Percentiles rank a stretch among this genome's conserved stretches.
Evolutionary conservation across 805 yeast species (phyloP).

Genomic region (Candida ficus): DNA sequence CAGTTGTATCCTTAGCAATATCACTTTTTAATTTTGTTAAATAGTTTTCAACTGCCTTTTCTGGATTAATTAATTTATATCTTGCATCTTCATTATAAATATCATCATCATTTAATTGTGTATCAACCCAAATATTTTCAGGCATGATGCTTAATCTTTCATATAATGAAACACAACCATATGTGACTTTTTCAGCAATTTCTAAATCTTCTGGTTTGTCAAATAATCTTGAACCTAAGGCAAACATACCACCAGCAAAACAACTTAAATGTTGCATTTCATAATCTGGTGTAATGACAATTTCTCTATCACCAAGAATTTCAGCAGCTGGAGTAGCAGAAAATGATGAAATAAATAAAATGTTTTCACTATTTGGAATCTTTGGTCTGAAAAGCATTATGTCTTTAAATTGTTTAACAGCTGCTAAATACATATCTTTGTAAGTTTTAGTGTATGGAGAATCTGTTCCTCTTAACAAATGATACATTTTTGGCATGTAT

Average conservation of each 20-base stretch:
- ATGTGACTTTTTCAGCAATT: slow-evolving; percentile 38
- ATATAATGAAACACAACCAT: slow-evolving; percentile 44
- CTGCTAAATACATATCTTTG: slow-evolving; percentile 30
- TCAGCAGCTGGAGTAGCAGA: slow-evolving; percentile 18
- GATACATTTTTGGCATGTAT: slow-evolving; percentile 43
- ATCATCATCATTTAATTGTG: slow-evolving; percentile 19
- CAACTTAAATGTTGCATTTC: slow-evolving; percentile 47
- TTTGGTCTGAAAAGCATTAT: slow-evolving; percentile 41
- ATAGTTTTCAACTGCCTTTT: too few species aligned
- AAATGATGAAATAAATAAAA: slow-evolving; percentile 26
- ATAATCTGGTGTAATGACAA: slow-evolving; percentile 38
- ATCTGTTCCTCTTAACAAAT: slow-evolving; percentile 36
- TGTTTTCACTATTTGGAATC: slow-evolving; percentile 35
- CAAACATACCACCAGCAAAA: slow-evolving; percentile 50
- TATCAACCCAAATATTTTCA: slow-evolving; percentile 32
- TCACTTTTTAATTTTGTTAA: background rate
- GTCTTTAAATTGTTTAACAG: slow-evolving; percentile 34
- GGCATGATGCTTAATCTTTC: slow-evolving; percentile 40
- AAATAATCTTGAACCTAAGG: slow-evolving; percentile 40
- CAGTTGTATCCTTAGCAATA: background rate
- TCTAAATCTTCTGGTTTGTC: slow-evolving; percentile 31
- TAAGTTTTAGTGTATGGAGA: slow-evolving; percentile 20
- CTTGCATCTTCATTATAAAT: slow-evolving; percentile 17
- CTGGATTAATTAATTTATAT: slow-evolving; percentile 7
- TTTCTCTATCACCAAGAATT: slow-evolving; percentile 18